These are phyloP conservation scores for Xylaria sp. DNA, from an alignment of 2,329 filamentous ascomycete species.

Conservation along the genomic window DNA sequence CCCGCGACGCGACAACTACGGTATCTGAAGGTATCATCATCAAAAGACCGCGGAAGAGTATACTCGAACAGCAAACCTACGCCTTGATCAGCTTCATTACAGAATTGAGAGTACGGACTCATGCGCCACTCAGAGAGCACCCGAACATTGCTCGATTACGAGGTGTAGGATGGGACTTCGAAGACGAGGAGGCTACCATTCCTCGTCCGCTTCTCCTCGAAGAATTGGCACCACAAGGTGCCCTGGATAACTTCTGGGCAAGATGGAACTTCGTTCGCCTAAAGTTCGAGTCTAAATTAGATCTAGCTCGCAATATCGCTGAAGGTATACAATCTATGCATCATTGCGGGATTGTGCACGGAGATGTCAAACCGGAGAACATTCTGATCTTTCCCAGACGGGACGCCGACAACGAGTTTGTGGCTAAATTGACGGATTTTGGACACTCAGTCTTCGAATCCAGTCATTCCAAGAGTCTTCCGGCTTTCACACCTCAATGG, in stretches of 20 bases:
- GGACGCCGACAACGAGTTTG: conserved; percentile 1
- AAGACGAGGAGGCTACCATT: conserved; percentile 10
- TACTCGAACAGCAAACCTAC: conserved; percentile 10
- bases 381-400: conserved; percentile 6
- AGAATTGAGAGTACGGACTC: conserved; percentile 10
- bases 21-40: conserved; percentile 4
- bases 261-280: conserved; percentile 11
- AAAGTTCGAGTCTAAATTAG: conserved; percentile 6
- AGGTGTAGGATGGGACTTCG: conserved; percentile 10
- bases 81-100: conserved; percentile 16
- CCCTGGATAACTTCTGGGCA: conserved; percentile 1
- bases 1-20: not conserved
- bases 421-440: conserved; percentile 14
- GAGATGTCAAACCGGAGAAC: conserved; percentile 16
- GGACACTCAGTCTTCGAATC: conserved; percentile 13
- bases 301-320: conserved; percentile 1
- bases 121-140: conserved; percentile 6
- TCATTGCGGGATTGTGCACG: conserved; percentile 4
- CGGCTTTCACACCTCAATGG: conserved; percentile 15
- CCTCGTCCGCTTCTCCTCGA: conserved; percentile 13
- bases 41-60: conserved; percentile 14
- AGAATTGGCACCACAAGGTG: conserved; percentile 8
- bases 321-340: conserved; percentile 8
- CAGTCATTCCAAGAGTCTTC: not conserved
- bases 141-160: conserved; percentile 8